Percentiles rank a stretch among this genome's conserved stretches.
phyloP scores from a whole-genome alignment of 495 filamentous ascomycete genomes.

The Penicillium crystallinum region DNA sequence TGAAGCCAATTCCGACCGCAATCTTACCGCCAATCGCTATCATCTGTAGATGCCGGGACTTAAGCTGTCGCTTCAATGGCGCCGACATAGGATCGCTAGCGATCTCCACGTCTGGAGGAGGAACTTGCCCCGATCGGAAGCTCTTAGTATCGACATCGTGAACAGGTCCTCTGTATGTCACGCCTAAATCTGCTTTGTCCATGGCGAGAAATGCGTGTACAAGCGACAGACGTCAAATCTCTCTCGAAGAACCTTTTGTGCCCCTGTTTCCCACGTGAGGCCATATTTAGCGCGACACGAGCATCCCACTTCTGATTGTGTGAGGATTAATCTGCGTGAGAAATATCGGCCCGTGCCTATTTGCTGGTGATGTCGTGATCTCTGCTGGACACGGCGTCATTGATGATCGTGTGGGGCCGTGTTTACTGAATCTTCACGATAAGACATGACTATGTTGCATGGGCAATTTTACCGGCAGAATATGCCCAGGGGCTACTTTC shows the following conservation, averaged over 20 bases:
- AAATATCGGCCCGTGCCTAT: slow-evolving; percentile 7
- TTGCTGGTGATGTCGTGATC: slow-evolving; percentile 34
- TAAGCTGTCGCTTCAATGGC: slow-evolving; percentile 49
- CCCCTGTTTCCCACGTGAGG: background rate
- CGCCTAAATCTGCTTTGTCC: slow-evolving; percentile 8
- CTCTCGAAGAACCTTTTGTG: background rate
- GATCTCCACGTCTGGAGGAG: slow-evolving; percentile 4
- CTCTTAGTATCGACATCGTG: background rate
- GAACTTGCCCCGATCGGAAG: slow-evolving; percentile 1
- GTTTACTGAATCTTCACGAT: no score
- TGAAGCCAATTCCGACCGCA: background rate
- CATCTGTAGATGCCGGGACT: slow-evolving; percentile 64
- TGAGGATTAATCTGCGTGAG: background rate
- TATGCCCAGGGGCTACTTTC: no score
- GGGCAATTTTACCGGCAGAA: no score
- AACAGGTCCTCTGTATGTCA: slow-evolving; percentile 6
- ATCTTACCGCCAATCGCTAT: slow-evolving; percentile 55
- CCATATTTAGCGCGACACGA: background rate
- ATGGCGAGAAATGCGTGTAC: background rate
- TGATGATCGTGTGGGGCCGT: background rate
- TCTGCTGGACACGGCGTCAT: slow-evolving; percentile 4
- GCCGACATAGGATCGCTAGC: slow-evolving; percentile 20
- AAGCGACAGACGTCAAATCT: background rate
- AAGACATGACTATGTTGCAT: no score
- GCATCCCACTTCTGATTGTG: background rate